A percentile compares a stretch with the other conserved stretches of the same genome.
Evolutionary conservation across 1,284 basidiomycete species (phyloP).

Genomic region (Tremellales sp.): DNA sequence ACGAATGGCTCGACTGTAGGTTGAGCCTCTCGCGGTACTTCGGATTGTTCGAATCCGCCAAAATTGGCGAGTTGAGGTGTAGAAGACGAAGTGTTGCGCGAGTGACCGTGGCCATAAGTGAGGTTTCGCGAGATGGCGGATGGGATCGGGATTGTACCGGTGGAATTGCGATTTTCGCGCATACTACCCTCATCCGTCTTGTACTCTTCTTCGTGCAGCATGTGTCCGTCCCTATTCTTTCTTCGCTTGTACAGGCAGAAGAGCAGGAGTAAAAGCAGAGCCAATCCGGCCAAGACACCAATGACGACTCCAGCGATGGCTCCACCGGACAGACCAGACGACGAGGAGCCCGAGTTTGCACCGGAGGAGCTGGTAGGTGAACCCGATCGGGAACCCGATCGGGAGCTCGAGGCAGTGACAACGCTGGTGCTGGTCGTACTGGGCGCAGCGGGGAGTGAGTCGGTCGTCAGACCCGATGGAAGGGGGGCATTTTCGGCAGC

Average conservation of each 20-base stretch:
- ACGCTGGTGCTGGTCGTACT: not conserved
- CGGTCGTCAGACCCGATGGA: not conserved
- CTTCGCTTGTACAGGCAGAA: conserved; percentile 24
- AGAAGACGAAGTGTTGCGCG: not conserved
- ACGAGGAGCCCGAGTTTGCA: not conserved
- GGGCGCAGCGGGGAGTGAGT: conserved; percentile 1
- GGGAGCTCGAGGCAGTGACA: conserved; percentile 2
- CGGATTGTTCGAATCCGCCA: not conserved
- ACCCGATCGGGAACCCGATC: conserved; percentile 3
- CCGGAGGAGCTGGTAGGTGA: not conserved
- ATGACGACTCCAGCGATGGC: conserved; percentile 29
- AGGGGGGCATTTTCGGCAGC: not conserved
- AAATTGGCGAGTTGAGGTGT: not conserved
- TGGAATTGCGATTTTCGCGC: not conserved
- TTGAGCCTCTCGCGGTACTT: not conserved
- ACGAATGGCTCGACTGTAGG: not conserved
- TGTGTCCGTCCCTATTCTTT: conserved; percentile 5
- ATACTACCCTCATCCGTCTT: not conserved
- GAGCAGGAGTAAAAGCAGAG: conserved; percentile 10
- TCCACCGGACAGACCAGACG: conserved; percentile 13
- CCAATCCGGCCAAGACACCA: conserved; percentile 17
- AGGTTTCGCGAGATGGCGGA: not conserved
- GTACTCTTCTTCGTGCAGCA: not conserved
- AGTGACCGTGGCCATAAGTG: not conserved
- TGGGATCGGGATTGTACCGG: not conserved